Conservation (phyloP, 2,329 filamentous ascomycete genomes). For the Onygena corvina region DNA sequence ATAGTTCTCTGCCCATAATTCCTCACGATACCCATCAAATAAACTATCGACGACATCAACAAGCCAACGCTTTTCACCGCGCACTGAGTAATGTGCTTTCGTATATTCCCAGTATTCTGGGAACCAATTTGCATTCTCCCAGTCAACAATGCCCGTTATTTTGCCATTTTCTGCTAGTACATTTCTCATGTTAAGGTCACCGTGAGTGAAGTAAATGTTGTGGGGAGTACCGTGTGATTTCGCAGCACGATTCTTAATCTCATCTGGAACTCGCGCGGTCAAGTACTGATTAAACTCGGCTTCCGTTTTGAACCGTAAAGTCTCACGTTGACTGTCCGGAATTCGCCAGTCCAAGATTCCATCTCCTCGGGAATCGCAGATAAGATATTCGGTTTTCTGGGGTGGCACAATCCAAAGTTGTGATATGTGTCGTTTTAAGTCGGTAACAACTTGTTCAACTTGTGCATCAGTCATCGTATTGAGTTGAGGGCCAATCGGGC, state of each 20-base stretch:
- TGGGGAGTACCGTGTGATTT: constrained; percentile 15
- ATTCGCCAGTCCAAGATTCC: constrained; percentile 15
- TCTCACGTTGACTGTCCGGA: constrained; percentile 13
- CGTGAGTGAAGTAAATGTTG: constrained; percentile 22
- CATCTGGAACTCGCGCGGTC: constrained; percentile 12
- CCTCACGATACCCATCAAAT: constrained; percentile 15
- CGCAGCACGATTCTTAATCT: constrained; percentile 9
- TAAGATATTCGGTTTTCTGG: constrained; percentile 5
- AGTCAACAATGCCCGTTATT: constrained; percentile 21
- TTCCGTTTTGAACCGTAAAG: constrained; percentile 13
- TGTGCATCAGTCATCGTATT: constrained; percentile 15
- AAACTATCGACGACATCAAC: constrained; percentile 15
- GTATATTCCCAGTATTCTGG: constrained; percentile 25
- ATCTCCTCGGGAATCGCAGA: constrained; percentile 13
- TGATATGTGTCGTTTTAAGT: constrained; percentile 12
- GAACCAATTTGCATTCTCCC: constrained; percentile 23
- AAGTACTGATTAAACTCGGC: constrained; percentile 15
- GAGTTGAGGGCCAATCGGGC: constrained; percentile 12
- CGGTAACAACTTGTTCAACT: constrained; percentile 10
- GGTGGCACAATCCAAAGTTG: constrained; percentile 11
- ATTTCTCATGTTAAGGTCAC: constrained; percentile 21
- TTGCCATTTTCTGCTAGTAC: constrained; percentile 20
- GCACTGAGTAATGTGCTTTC: constrained; percentile 16
- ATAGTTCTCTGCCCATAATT: constrained; percentile 15
- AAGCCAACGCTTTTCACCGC: constrained; percentile 12